Evolutionary conservation across 306 rosid genomes (phyloP).

Genomic region (Carpinus viminea): DNA sequence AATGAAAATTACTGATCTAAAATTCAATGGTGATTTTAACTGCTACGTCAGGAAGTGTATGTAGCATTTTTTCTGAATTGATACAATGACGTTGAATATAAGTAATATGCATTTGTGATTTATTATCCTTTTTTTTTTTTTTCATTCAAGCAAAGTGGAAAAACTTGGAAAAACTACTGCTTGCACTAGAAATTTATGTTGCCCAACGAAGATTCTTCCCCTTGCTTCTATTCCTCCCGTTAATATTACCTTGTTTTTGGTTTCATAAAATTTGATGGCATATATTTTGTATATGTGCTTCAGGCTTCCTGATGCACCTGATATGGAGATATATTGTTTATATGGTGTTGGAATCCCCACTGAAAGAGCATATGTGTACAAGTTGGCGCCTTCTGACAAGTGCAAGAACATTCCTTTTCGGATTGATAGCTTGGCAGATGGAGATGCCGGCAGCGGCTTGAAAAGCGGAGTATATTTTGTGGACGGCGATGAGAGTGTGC

Average conservation of each 20-base stretch:
- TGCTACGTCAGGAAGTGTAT: no score
- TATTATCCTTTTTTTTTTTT: no score
- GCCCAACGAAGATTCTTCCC: no score
- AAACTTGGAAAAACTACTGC: no score
- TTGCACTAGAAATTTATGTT: background rate
- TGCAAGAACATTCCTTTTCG: slow-evolving; percentile 56
- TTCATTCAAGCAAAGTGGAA: no score
- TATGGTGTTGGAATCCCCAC: slow-evolving; percentile 75
- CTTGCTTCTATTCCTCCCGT: background rate
- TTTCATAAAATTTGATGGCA: background rate
- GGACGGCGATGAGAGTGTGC: slow-evolving; percentile 65
- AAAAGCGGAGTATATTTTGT: slow-evolving; percentile 50
- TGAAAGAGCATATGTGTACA: slow-evolving; percentile 55
- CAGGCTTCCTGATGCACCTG: slow-evolving; percentile 75
- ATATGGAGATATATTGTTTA: slow-evolving; percentile 73
- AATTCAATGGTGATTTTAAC: no score
- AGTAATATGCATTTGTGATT: no score
- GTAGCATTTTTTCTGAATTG: no score
- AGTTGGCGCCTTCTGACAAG: slow-evolving; percentile 47
- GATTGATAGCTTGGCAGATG: slow-evolving; percentile 51
- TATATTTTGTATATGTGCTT: slow-evolving; percentile 20
- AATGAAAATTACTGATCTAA: no score
- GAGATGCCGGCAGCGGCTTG: slow-evolving; percentile 40
- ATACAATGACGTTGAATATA: no score
- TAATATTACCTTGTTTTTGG: background rate